Conservation (phyloP, 495 filamentous ascomycete genomes). For the Lophiostoma macrostomum region DNA sequence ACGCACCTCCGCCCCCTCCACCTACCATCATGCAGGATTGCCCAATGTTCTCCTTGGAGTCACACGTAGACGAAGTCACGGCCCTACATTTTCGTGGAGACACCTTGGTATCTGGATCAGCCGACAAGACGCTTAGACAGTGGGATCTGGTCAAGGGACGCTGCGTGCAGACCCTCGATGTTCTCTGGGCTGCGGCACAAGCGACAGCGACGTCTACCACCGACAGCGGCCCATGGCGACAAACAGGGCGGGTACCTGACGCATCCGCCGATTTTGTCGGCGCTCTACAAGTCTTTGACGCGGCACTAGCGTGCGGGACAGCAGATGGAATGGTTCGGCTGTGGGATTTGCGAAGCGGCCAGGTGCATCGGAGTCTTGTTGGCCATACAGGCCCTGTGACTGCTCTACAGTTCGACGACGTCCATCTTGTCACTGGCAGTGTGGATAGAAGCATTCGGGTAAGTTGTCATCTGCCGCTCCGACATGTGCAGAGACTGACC, state of each 20-base stretch:
- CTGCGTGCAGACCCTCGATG: conserved; percentile 95
- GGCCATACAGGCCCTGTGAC: conserved; percentile 96
- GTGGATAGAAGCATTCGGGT: conserved; percentile 91
- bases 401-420: conserved; percentile 92
- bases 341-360: conserved; percentile 95
- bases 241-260: conserved; percentile 57
- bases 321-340: conserved; percentile 96
- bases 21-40: conserved; percentile 80
- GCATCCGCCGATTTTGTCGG: conserved; percentile 88
- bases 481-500: background rate
- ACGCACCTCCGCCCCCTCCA: conserved; percentile 59
- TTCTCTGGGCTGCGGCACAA: conserved; percentile 98
- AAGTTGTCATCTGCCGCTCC: conserved; percentile 39
- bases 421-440: conserved; percentile 92
- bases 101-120: conserved; percentile 89
- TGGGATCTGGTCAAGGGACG: conserved; percentile 96
- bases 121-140: conserved; percentile 94
- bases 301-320: conserved; percentile 94
- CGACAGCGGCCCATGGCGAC: conserved; percentile 49
- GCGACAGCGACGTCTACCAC: conserved; percentile 48
- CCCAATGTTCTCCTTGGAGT: conserved; percentile 77
- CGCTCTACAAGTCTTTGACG: conserved; percentile 93
- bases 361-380: conserved; percentile 92
- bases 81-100: conserved; percentile 85
- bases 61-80: conserved; percentile 92